Evolutionary conservation across 2,329 filamentous ascomycete genomes (phyloP).

Genomic region (Alternaria burnsii): DNA sequence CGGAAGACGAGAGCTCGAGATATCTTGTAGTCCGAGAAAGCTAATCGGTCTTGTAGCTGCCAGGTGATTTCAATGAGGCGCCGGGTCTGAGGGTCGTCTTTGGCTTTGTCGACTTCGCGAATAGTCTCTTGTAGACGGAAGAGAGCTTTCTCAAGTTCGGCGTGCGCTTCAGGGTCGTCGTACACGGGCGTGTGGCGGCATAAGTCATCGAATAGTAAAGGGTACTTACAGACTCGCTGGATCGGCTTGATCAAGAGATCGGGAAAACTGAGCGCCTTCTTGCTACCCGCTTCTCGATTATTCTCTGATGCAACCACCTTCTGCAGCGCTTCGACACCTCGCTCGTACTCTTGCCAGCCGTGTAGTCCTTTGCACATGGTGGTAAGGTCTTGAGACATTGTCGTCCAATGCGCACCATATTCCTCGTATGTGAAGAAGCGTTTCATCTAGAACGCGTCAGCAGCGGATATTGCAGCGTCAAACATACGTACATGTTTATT

Average conservation of each 20-base stretch:
- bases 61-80: constrained; percentile 81
- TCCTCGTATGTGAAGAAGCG: constrained; percentile 89
- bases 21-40: constrained; percentile 69
- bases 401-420: constrained; percentile 88
- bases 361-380: constrained; percentile 72
- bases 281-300: constrained; percentile 67
- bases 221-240: constrained; percentile 90
- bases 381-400: constrained; percentile 80
- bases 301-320: constrained; percentile 77
- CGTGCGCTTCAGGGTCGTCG: constrained; percentile 85
- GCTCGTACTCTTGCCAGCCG: constrained; percentile 82
- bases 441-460: constrained; percentile 66
- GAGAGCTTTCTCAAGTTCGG: constrained; percentile 78
- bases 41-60: constrained; percentile 81
- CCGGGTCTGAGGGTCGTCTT: constrained; percentile 75
- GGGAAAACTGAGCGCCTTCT: constrained; percentile 80
- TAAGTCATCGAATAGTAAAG: constrained; percentile 83
- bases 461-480: constrained; percentile 37
- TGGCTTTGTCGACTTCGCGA: constrained; percentile 83
- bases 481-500: constrained; percentile 57
- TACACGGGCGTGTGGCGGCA: constrained; percentile 82
- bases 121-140: constrained; percentile 77
- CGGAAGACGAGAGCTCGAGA: constrained; percentile 66
- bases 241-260: constrained; percentile 97
- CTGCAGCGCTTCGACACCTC: constrained; percentile 83